These are phyloP conservation scores for Mycosphaerella sp. DNA, from an alignment of 2,329 filamentous ascomycete genomes.

Conservation along the genomic window DNA sequence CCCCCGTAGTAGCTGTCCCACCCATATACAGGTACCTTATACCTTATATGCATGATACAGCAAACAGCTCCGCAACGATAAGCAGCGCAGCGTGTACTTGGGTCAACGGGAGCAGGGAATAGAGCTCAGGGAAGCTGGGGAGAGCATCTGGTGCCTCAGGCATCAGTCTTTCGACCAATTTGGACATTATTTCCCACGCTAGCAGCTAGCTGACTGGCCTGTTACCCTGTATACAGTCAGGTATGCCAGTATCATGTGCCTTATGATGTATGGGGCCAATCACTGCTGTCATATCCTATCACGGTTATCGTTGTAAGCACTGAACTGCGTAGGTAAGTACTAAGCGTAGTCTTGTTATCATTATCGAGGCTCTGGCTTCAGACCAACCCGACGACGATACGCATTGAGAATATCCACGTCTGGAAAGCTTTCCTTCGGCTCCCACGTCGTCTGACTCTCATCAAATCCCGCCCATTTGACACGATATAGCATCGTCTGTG, in stretches of 20 bases:
- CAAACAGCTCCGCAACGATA: not conserved
- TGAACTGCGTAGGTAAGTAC: not conserved
- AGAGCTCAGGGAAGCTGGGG: not conserved
- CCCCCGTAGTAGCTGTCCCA: too few relatives aligned
- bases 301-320: not conserved
- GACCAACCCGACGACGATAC: slow-evolving; percentile 18
- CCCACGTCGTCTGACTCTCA: slow-evolving; percentile 25
- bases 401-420: slow-evolving; percentile 20
- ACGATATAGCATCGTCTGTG: slow-evolving; percentile 28
- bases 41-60: not conserved
- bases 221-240: too few relatives aligned
- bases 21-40: too few relatives aligned
- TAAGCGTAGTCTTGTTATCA: not conserved
- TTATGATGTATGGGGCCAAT: not conserved
- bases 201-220: not conserved
- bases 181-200: not conserved
- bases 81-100: not conserved
- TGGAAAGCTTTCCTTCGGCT: slow-evolving; percentile 21
- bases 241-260: too few relatives aligned
- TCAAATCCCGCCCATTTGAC: slow-evolving; percentile 30
- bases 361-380: slow-evolving; percentile 1
- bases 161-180: not conserved
- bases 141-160: not conserved
- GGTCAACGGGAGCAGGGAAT: too few relatives aligned
- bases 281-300: not conserved